A percentile compares a stretch with the other conserved stretches of the same genome.
Evolutionary conservation across 441 rosid species (phyloP).

Genomic region (Populus hybrid): DNA sequence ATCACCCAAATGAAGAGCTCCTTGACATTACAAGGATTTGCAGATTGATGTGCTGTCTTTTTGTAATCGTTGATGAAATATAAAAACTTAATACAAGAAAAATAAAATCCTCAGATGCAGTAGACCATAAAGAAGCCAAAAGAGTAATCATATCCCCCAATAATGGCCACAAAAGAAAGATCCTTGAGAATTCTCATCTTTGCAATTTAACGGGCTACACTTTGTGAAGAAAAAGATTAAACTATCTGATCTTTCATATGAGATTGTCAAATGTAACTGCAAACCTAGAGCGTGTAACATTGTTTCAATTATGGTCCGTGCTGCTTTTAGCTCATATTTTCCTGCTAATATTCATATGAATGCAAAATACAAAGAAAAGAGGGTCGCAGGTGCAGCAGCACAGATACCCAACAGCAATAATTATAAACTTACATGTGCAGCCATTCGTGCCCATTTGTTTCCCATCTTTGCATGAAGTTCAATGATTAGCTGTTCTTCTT

Average conservation of each 20-base stretch:
- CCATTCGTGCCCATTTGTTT: constrained; percentile 99
- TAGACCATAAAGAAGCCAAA: not conserved
- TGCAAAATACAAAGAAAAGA: not conserved
- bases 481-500: constrained; percentile 84
- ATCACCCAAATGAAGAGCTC: not conserved
- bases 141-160: not conserved
- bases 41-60: not conserved
- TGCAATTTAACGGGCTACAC: not conserved
- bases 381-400: not conserved
- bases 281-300: not conserved
- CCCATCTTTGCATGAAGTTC: constrained; percentile 96
- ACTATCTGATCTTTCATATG: not conserved
- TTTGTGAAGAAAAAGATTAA: not conserved
- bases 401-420: not conserved
- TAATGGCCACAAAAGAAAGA: not conserved
- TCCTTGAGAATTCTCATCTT: not conserved
- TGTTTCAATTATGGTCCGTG: not conserved
- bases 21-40: not conserved
- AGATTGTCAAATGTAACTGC: not conserved
- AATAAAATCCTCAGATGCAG: not conserved
- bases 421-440: constrained; percentile 77
- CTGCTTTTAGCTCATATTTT: not conserved
- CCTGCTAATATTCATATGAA: not conserved
- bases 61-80: not conserved
- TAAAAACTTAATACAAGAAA: not conserved